A percentile compares a stretch with the other conserved stretches of the same genome.
Conservation (phyloP, 768 basidiomycete species). For the Termitomyces sp. region DNA sequence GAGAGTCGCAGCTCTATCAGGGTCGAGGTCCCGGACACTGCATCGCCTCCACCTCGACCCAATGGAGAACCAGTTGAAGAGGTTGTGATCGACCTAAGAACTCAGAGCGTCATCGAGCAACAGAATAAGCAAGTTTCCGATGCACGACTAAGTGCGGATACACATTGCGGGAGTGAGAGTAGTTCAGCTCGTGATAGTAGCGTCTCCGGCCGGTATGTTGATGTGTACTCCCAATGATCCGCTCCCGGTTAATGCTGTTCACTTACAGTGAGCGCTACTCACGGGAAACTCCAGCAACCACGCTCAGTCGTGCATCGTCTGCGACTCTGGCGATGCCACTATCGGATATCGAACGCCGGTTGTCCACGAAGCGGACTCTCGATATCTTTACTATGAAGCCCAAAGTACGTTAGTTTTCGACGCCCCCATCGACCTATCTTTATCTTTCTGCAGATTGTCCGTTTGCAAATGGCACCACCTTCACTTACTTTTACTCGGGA, state of each 20-base stretch:
- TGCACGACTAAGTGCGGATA: conserved; percentile 21
- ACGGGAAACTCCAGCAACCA: conserved; percentile 50
- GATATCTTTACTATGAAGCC: conserved; percentile 96
- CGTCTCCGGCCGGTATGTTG: conserved; percentile 50
- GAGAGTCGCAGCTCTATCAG: conserved; percentile 52
- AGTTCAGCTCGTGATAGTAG: conserved; percentile 49
- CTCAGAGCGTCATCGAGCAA: conserved; percentile 24
- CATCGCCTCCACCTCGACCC: conserved; percentile 14
- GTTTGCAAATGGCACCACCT: conserved; percentile 85
- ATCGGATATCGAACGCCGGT: conserved; percentile 72
- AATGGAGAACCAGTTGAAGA: conserved; percentile 42
- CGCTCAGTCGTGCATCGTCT: conserved; percentile 47
- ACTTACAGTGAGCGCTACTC: conserved; percentile 51
- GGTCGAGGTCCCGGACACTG: conserved; percentile 32
- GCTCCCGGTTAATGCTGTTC: conserved; percentile 1
- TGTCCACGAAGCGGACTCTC: conserved; percentile 72
- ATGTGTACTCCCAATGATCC: not conserved
- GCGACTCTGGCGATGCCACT: conserved; percentile 52
- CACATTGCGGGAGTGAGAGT: conserved; percentile 35
- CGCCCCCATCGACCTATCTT: not conserved
- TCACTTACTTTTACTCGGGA: conserved; percentile 72
- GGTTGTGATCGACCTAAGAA: conserved; percentile 50
- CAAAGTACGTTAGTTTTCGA: conserved; percentile 50
- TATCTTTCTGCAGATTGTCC: conserved; percentile 56
- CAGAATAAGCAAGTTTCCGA: conserved; percentile 13